Evolutionary conservation across 2,329 filamentous ascomycete genomes (phyloP).

Genomic region (Fusarium sp.): DNA sequence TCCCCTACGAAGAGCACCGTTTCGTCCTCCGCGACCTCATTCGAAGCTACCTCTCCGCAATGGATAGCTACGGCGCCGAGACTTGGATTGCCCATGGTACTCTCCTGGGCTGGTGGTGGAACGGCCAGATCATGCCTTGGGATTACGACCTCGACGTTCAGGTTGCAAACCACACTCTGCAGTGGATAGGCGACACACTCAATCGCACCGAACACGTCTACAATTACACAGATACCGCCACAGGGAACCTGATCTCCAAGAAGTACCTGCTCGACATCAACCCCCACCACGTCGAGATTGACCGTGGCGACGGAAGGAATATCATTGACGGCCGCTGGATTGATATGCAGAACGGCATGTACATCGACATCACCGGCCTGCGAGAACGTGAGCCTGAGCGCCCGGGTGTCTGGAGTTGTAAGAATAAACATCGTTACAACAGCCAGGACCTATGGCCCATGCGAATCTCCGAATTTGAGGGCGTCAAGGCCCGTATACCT

Average conservation of each 20-base stretch:
- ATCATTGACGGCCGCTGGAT: constrained; percentile 90
- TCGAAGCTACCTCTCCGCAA: constrained; percentile 78
- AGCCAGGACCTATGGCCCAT: constrained; percentile 81
- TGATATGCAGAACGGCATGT: constrained; percentile 79
- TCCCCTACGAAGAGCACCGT: constrained; percentile 75
- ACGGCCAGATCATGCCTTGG: constrained; percentile 81
- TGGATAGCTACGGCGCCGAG: constrained; percentile 73
- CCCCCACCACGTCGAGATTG: constrained; percentile 72
- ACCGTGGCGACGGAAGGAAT: constrained; percentile 76
- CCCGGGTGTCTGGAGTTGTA: constrained; percentile 81
- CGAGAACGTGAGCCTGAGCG: constrained; percentile 70
- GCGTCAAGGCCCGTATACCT: constrained; percentile 76
- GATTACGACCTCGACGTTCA: constrained; percentile 89
- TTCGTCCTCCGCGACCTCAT: constrained; percentile 76
- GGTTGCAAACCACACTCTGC: constrained; percentile 75
- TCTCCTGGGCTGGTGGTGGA: constrained; percentile 92
- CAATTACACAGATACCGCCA: constrained; percentile 56
- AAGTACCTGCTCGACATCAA: constrained; percentile 83
- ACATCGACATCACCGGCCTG: constrained; percentile 85
- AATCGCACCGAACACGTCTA: constrained; percentile 77
- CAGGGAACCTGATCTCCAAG: constrained; percentile 53
- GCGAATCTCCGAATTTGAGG: constrained; percentile 80
- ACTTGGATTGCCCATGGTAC: constrained; percentile 92
- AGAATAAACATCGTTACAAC: constrained; percentile 80
- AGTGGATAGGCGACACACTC: constrained; percentile 71